Evolutionary conservation across 2,329 filamentous ascomycete species (phyloP).

Genomic region (Ophiostoma montium): DNA sequence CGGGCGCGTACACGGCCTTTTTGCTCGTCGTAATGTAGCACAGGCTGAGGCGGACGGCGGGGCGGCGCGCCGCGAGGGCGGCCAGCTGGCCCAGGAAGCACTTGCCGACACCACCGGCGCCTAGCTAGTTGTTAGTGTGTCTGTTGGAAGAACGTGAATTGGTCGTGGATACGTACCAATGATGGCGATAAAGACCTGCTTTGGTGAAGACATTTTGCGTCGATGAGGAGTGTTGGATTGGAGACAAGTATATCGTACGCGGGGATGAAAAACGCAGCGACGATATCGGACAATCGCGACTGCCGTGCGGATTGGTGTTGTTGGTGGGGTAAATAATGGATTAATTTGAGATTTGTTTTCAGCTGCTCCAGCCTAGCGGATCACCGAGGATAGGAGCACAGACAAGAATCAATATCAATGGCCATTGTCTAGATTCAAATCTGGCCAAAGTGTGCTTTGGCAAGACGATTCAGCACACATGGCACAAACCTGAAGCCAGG

Average conservation of each 20-base stretch:
- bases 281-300: neutral
- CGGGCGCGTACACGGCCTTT: slow-evolving; percentile 61
- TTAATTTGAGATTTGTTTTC: neutral
- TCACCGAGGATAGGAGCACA: too few relatives aligned
- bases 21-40: slow-evolving; percentile 78
- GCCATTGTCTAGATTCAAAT: too few relatives aligned
- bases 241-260: too few relatives aligned
- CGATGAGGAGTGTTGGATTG: neutral
- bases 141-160: neutral
- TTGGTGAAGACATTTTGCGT: slow-evolving; percentile 26
- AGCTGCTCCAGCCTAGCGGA: too few relatives aligned
- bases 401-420: too few relatives aligned
- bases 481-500: too few relatives aligned
- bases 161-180: slow-evolving; percentile 25
- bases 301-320: neutral
- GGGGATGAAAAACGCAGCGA: neutral
- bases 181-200: slow-evolving; percentile 38
- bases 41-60: slow-evolving; percentile 57
- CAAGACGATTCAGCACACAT: too few relatives aligned
- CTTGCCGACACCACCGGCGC: slow-evolving; percentile 85
- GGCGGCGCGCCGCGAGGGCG: slow-evolving; percentile 48
- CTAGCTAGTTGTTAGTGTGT: slow-evolving; percentile 30
- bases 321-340: neutral
- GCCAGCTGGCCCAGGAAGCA: slow-evolving; percentile 76
- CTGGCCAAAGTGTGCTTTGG: too few relatives aligned